Evolutionary conservation across 2,329 filamentous ascomycete genomes (phyloP).

Genomic region (Pestalotiopsis sp.): DNA sequence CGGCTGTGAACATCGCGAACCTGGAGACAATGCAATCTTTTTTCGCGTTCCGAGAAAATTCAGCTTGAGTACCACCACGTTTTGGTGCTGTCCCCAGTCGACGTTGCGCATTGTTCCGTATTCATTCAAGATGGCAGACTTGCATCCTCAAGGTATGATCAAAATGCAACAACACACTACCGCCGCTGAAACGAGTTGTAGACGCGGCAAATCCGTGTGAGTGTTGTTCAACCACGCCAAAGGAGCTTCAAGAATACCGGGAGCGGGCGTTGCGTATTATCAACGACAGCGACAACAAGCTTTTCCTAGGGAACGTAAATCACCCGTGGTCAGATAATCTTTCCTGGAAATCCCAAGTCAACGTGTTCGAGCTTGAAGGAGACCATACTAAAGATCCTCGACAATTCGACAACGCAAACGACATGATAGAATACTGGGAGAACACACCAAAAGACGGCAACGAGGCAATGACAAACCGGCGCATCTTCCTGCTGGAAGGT

Average conservation of each 20-base stretch:
- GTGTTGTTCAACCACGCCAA: not conserved
- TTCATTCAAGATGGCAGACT: too few species aligned
- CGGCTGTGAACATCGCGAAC: too few species aligned
- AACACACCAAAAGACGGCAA: not conserved
- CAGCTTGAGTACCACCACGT: too few species aligned
- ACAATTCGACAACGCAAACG: not conserved
- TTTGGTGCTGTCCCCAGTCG: too few species aligned
- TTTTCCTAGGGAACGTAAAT: not conserved
- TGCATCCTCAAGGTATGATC: too few species aligned
- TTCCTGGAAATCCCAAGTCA: not conserved
- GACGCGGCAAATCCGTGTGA: not conserved
- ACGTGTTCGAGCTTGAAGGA: not conserved
- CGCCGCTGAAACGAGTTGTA: not conserved
- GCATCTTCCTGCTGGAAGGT: not conserved
- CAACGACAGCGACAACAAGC: not conserved
- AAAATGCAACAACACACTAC: too few species aligned
- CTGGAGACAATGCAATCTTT: too few species aligned
- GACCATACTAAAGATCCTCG: not conserved
- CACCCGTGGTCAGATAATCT: not conserved
- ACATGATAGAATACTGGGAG: not conserved
- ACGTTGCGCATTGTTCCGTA: too few species aligned
- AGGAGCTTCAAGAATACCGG: not conserved
- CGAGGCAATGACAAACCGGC: not conserved
- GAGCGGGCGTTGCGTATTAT: not conserved
- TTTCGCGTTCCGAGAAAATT: too few species aligned